Percentiles rank a stretch among this genome's conserved stretches.
phyloP scores from a whole-genome alignment of 2,329 filamentous ascomycete species.

The Aspergillus neotritici region DNA sequence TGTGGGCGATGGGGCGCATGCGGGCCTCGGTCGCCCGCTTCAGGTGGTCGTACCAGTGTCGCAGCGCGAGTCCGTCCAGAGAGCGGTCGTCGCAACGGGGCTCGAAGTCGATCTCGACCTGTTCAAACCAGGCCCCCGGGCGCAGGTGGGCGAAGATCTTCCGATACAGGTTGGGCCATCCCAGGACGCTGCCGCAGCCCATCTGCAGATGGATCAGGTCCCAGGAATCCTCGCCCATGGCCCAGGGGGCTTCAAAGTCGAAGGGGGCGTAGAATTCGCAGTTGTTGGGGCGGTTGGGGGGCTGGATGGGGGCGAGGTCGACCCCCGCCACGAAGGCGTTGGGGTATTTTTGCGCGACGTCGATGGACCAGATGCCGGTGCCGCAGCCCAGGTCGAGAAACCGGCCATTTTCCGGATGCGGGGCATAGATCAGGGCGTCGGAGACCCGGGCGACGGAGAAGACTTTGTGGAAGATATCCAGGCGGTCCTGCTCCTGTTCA shows the following conservation, averaged over 20 bases:
- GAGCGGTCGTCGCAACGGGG: conserved; percentile 66
- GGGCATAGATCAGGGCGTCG: conserved; percentile 40
- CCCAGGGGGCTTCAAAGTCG: conserved; percentile 76
- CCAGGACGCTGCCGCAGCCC: conserved; percentile 69
- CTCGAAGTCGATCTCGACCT: conserved; percentile 80
- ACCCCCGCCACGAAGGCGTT: conserved; percentile 56
- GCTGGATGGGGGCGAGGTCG: conserved; percentile 59
- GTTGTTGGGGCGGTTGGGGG: conserved; percentile 64
- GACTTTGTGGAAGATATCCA: conserved; percentile 77
- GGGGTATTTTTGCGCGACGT: conserved; percentile 66
- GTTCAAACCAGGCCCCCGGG: conserved; percentile 74
- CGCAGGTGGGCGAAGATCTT: conserved; percentile 68
- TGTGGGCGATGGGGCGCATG: conserved; percentile 61
- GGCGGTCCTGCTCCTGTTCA: conserved; percentile 67
- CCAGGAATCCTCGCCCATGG: conserved; percentile 60
- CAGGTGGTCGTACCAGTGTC: conserved; percentile 65
- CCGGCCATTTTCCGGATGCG: conserved; percentile 39
- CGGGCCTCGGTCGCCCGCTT: conserved; percentile 61
- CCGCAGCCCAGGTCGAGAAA: conserved; percentile 71
- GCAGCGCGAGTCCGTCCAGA: conserved; percentile 51
- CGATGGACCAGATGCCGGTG: conserved; percentile 86
- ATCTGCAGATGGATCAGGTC: conserved; percentile 80
- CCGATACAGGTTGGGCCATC: conserved; percentile 69
- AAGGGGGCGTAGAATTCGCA: conserved; percentile 61
- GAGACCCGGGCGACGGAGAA: conserved; percentile 58